phyloP scores from a whole-genome alignment of 1,284 basidiomycete species.

The Sparassis latifolia region DNA sequence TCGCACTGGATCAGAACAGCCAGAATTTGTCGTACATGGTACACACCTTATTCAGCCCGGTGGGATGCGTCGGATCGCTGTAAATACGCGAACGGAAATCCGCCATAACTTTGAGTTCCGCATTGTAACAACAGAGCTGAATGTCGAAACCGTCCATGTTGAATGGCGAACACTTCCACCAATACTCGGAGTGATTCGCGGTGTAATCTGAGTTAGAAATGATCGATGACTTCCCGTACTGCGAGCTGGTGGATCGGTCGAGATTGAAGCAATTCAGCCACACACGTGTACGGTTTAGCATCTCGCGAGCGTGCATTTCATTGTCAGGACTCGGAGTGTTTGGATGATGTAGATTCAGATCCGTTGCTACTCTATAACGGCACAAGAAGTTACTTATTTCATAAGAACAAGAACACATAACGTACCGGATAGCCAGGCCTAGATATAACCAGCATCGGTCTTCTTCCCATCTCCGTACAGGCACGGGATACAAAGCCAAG shows the following conservation, averaged over 20 bases:
- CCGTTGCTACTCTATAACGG: slow-evolving; percentile 60
- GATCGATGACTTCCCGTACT: slow-evolving; percentile 77
- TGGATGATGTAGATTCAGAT: slow-evolving; percentile 78
- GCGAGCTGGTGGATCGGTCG: slow-evolving; percentile 74
- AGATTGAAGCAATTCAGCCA: slow-evolving; percentile 87
- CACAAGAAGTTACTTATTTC: not conserved
- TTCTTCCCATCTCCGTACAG: slow-evolving; percentile 71
- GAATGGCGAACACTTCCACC: slow-evolving; percentile 65
- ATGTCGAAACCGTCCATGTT: slow-evolving; percentile 72
- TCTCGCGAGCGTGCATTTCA: slow-evolving; percentile 72
- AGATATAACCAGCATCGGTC: slow-evolving; percentile 76
- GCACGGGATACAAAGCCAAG: slow-evolving; percentile 67
- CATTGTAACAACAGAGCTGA: slow-evolving; percentile 68
- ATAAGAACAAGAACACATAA: not conserved
- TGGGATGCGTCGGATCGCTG: slow-evolving; percentile 67
- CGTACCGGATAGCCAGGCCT: slow-evolving; percentile 68
- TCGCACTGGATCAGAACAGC: not conserved
- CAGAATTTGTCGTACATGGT: not conserved
- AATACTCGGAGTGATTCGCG: slow-evolving; percentile 65
- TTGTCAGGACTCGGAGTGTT: slow-evolving; percentile 60
- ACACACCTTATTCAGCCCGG: slow-evolving; percentile 62
- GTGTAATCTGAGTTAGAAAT: slow-evolving; percentile 72
- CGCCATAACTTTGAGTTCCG: slow-evolving; percentile 58
- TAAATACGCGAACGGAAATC: slow-evolving; percentile 60
- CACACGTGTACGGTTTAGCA: slow-evolving; percentile 80